Conservation (phyloP, 179 eudicot species). For the Nepenthes alata region DNA sequence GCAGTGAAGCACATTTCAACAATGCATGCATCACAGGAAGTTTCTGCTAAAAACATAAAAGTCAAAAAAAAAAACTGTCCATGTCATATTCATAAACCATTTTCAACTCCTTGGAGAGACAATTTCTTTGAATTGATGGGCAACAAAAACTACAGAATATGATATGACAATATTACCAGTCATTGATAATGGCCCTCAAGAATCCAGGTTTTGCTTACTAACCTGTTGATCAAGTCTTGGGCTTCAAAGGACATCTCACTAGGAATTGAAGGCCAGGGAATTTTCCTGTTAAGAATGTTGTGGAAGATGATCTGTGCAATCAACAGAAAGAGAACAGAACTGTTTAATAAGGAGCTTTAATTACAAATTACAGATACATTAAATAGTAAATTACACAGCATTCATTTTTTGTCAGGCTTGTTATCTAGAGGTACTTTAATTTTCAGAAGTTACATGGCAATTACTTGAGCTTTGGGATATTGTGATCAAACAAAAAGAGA, state of each 20-base stretch:
- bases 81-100: background rate
- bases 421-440: no score
- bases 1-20: no score
- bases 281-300: conserved; percentile 50
- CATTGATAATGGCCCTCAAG: background rate
- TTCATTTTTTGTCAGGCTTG: no score
- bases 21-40: no score
- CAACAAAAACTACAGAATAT: background rate
- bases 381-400: no score
- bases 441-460: no score
- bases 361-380: no score
- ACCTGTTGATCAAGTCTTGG: conserved; percentile 57
- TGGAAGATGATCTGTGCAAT: conserved; percentile 40
- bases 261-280: conserved; percentile 58
- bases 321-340: conserved; percentile 4
- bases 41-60: background rate
- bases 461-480: no score
- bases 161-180: background rate
- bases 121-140: background rate
- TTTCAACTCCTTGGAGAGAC: background rate
- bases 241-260: conserved; percentile 47
- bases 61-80: no score
- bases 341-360: no score
- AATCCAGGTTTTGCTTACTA: conserved; percentile 7
- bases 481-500: no score